Base-by-base conservation (phyloP, 2,329 filamentous ascomycete genomes). In the Fusarium phyllophilum region DNA sequence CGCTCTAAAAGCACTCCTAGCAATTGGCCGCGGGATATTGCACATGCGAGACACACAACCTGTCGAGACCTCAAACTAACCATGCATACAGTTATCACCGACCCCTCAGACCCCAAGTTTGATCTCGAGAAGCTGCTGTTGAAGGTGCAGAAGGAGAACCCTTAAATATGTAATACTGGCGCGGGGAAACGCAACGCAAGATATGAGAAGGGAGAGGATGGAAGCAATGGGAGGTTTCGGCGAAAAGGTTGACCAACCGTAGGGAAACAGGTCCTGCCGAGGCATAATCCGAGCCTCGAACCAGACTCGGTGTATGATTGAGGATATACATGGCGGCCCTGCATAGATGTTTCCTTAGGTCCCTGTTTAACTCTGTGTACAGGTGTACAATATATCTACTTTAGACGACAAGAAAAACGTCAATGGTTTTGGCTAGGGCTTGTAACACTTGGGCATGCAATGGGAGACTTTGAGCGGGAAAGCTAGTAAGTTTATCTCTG, bases 21-120 rank as follows among this genome's bases (percentile, higher is more conserved):
- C 69, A 67, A 71, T 62, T 73, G 72, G 51, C 29, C 63, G 61
- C 45, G 42, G 34, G 56, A 75, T 70, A 62, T 67, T 39, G 46
- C 58, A 44, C 56, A 58, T 39, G 20, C 41, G 46, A 33, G 39
- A 45, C 22, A 51, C 34, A 42, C 8, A 44, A 46, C 20, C 54
- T 45, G 38, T 52, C 48, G 49, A 66, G 55, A n/a, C 17, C 45
- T 24, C 48, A 65, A 56, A 72, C 78, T 81, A 70, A 81, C 74
- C 8, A 26, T 38, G 20, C 14, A n/a, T 46, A 24, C 62, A 84
- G 83, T 79, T 44, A 76, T 82, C 55, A 80, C 79, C 68, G 92
- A 98, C 85, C 92, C 92, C 70, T 90, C 92, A 81, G 91, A 96
- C 86, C 91, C 95, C 81, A 94, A 95, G 81, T 98, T 98, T 86